Evolutionary conservation across 331 rosid species (phyloP).

Genomic region (Stylosanthes scabra): DNA sequence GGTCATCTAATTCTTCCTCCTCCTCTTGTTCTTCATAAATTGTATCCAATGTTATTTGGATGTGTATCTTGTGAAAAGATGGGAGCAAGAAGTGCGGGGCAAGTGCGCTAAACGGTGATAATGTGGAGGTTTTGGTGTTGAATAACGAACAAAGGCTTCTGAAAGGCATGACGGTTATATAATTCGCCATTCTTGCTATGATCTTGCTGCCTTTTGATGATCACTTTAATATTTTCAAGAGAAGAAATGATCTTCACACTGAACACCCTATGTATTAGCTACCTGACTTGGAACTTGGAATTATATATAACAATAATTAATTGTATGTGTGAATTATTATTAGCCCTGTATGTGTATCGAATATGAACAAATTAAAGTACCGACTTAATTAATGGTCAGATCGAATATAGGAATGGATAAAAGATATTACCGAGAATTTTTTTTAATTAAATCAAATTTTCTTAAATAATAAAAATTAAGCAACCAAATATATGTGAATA

Average conservation of each 20-base stretch:
- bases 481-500: too few species aligned
- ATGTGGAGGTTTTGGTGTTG: conserved; percentile 24
- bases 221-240: background rate
- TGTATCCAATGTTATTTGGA: conserved; percentile 44
- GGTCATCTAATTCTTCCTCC: background rate
- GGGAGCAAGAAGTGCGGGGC: conserved; percentile 29
- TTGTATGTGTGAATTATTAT: too few species aligned
- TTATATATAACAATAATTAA: too few species aligned
- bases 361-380: too few species aligned
- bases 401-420: too few species aligned
- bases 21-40: conserved; percentile 51
- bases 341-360: too few species aligned
- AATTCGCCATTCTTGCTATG: conserved; percentile 1
- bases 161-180: background rate
- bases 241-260: background rate
- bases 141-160: background rate
- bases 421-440: too few species aligned
- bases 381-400: too few species aligned
- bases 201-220: background rate
- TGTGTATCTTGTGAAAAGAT: conserved; percentile 29
- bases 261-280: background rate
- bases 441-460: too few species aligned
- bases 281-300: too few species aligned
- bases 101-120: conserved; percentile 55
- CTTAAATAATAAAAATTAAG: too few species aligned